Conservation (phyloP, 768 basidiomycete species). For the Tylopilus plumbeoviolaceoides region DNA sequence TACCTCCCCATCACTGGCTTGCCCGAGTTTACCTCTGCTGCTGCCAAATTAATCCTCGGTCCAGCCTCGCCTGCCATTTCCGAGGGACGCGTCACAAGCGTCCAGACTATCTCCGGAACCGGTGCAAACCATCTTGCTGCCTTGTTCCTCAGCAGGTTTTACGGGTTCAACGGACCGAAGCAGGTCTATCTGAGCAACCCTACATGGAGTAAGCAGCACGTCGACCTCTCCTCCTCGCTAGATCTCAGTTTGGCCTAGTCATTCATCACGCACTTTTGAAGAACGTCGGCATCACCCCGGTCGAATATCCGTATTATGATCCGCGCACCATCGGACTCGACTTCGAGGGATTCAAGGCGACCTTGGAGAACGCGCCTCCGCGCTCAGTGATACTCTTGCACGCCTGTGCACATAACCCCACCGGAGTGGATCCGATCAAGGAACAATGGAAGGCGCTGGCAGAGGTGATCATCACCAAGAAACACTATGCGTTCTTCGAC, state of each 20-base stretch:
- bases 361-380: conserved; percentile 60
- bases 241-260: conserved; percentile 37
- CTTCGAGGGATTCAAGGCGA: conserved; percentile 58
- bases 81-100: conserved; percentile 69
- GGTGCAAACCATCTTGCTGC: conserved; percentile 94
- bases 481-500: conserved; percentile 91
- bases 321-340: conserved; percentile 86
- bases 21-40: conserved; percentile 74
- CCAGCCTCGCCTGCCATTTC: conserved; percentile 63
- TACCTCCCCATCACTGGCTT: conserved; percentile 90
- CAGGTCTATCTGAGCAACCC: conserved; percentile 85
- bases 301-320: conserved; percentile 93
- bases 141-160: conserved; percentile 79
- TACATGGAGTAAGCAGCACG: conserved; percentile 75
- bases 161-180: conserved; percentile 61
- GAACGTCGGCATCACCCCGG: conserved; percentile 84
- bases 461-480: conserved; percentile 61
- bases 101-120: conserved; percentile 94
- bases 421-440: conserved; percentile 87
- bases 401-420: conserved; percentile 95
- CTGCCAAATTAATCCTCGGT: conserved; percentile 81
- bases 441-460: conserved; percentile 85
- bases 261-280: conserved; percentile 90
- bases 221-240: background rate
- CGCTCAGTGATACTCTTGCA: conserved; percentile 89